phyloP scores from a whole-genome alignment of 768 basidiomycete genomes.

The Calocybe gangraenosa region DNA sequence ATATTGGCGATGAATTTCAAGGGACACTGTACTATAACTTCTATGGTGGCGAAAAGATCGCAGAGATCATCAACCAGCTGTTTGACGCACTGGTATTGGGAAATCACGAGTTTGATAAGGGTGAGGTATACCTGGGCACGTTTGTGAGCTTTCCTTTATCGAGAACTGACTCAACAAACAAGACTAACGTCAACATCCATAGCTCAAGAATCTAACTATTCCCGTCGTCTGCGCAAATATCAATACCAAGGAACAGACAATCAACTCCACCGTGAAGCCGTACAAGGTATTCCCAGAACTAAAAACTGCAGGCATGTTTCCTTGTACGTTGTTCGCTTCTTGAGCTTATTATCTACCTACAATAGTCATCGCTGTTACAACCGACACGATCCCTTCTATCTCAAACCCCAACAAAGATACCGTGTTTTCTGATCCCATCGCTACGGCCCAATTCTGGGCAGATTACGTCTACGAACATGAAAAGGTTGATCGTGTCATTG shows the following conservation, averaged over 20 bases:
- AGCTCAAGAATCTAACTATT: conserved; percentile 6
- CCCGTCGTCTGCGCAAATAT: conserved; percentile 6
- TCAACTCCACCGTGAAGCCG: conserved; percentile 8
- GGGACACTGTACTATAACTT: conserved; percentile 6
- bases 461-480: conserved; percentile 10
- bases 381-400: conserved; percentile 6
- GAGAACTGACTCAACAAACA: too few relatives aligned
- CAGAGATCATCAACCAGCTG: conserved; percentile 6
- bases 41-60: conserved; percentile 8
- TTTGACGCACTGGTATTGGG: conserved; percentile 7
- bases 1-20: conserved; percentile 8
- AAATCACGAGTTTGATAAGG: conserved; percentile 9
- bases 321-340: not conserved
- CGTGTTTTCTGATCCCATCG: conserved; percentile 7
- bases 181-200: not conserved
- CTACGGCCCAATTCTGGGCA: conserved; percentile 6
- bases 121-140: conserved; percentile 1
- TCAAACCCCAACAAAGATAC: conserved; percentile 7
- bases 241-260: conserved; percentile 4
- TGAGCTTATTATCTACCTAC: not conserved
- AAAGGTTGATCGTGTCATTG: conserved; percentile 5
- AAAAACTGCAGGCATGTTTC: conserved; percentile 5
- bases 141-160: not conserved
- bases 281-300: conserved; percentile 6
- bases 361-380: conserved; percentile 4